These are phyloP conservation scores for Meyerozyma carpophila DNA, from an alignment of 1,139 yeast species.

Conservation along the genomic window DNA sequence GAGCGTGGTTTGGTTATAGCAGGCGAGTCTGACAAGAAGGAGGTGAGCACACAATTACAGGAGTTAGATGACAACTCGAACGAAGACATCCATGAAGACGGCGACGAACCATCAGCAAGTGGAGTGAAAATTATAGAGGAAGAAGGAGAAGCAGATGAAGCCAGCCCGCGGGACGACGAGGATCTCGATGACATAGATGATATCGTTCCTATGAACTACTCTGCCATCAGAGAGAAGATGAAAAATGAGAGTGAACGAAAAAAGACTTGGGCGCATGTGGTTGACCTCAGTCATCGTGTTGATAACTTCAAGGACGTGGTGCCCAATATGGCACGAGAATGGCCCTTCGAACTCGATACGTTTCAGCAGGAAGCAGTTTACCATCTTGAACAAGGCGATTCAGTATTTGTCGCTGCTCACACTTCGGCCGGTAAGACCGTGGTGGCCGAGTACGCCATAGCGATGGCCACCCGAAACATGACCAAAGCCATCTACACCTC, in stretches of 20 bases:
- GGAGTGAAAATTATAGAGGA: conserved; percentile 5
- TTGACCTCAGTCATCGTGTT: conserved; percentile 76
- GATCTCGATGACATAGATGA: conserved; percentile 57
- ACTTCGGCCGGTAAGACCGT: conserved; percentile 93
- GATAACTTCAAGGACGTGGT: conserved; percentile 82
- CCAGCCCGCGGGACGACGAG: conserved; percentile 17
- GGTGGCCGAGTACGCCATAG: conserved; percentile 91
- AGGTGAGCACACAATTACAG: conserved; percentile 7
- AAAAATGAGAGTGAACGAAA: conserved; percentile 30
- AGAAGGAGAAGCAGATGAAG: conserved; percentile 15
- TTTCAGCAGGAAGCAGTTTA: conserved; percentile 97
- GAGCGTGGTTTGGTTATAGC: conserved; percentile 55
- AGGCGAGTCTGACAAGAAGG: conserved; percentile 6
- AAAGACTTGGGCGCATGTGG: conserved; percentile 91
- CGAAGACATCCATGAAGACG: conserved; percentile 4
- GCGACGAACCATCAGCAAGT: conserved; percentile 1
- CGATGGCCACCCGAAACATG: conserved; percentile 86
- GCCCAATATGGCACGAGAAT: conserved; percentile 87
- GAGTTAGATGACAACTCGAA: conserved; percentile 10
- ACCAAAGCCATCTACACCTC: conserved; percentile 90
- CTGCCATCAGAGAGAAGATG: conserved; percentile 18
- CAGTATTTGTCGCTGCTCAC: conserved; percentile 97
- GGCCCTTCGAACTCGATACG: conserved; percentile 92
- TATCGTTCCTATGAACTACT: conserved; percentile 62
- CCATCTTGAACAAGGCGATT: conserved; percentile 93